Percentiles rank a stretch among this genome's conserved stretches.
Evolutionary conservation across 2,329 filamentous ascomycete genomes (phyloP).

Genomic region (Aspergillus terreus): DNA sequence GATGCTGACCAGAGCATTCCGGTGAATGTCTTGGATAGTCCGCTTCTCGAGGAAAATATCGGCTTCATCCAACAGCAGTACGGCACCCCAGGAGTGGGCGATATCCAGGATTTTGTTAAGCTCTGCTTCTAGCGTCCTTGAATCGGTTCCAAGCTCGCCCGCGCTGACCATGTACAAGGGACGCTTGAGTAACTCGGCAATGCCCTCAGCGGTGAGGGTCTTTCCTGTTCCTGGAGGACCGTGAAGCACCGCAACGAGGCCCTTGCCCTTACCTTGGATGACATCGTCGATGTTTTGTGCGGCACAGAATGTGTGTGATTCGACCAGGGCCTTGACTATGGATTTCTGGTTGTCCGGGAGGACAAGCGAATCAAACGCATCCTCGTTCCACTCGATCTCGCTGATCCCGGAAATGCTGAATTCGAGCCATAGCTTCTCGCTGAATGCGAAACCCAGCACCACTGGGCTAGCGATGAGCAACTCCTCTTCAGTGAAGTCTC

Average conservation of each 20-base stretch:
- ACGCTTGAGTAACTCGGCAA: conserved; percentile 75
- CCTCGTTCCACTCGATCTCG: conserved; percentile 80
- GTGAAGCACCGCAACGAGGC: conserved; percentile 76
- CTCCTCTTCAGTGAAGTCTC: conserved; percentile 74
- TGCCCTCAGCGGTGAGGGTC: conserved; percentile 81
- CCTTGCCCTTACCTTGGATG: conserved; percentile 79
- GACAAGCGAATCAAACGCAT: conserved; percentile 78
- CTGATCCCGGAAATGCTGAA: conserved; percentile 75
- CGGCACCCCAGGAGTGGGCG: conserved; percentile 80
- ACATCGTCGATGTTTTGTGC: conserved; percentile 79
- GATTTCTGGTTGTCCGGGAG: conserved; percentile 61
- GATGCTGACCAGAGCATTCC: conserved; percentile 81
- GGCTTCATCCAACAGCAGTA: conserved; percentile 80
- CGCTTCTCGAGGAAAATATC: conserved; percentile 82
- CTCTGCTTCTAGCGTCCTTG: conserved; percentile 67
- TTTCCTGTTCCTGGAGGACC: conserved; percentile 86
- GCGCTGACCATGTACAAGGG: conserved; percentile 81
- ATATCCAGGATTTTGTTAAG: conserved; percentile 82
- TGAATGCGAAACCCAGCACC: conserved; percentile 81
- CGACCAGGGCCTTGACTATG: conserved; percentile 75
- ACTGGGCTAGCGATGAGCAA: conserved; percentile 79
- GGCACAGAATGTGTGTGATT: conserved; percentile 77
- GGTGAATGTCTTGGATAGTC: conserved; percentile 76
- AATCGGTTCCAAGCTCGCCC: conserved; percentile 77
- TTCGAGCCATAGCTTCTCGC: conserved; percentile 86